Conservation (phyloP, 768 basidiomycete species). For the Mycena sanguinolenta region DNA sequence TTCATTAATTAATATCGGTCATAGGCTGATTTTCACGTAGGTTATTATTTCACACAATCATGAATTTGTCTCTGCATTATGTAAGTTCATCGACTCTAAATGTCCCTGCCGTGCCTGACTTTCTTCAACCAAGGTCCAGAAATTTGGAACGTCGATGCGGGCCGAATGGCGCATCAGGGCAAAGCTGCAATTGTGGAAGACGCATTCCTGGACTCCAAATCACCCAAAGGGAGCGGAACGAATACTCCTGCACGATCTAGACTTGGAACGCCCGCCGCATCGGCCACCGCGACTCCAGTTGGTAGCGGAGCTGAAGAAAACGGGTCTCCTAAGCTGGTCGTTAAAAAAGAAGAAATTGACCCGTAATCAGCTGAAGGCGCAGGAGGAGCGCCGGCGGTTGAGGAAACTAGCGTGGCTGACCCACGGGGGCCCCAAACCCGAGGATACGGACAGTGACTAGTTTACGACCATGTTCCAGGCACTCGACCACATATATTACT, state of each 20-base stretch:
- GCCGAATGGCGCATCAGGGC: constrained; percentile 88
- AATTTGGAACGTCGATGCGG: constrained; percentile 94
- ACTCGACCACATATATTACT: constrained; percentile 17
- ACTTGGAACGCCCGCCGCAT: constrained; percentile 77
- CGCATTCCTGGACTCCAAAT: constrained; percentile 77
- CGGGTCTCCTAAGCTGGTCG: constrained; percentile 52
- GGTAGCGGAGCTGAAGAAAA: constrained; percentile 83
- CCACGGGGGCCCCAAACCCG: constrained; percentile 85
- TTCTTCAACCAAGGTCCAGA: constrained; percentile 73
- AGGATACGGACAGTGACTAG: constrained; percentile 81
- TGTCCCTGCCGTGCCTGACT: constrained; percentile 26
- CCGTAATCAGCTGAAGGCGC: constrained; percentile 90
- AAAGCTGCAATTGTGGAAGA: constrained; percentile 91
- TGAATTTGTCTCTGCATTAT: constrained; percentile 87
- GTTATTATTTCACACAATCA: constrained; percentile 97
- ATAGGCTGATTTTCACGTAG: constrained; percentile 52
- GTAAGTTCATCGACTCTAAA: constrained; percentile 59
- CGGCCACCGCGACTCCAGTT: constrained; percentile 79
- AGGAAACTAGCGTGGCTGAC: constrained; percentile 88
- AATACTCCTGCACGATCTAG: constrained; percentile 82
- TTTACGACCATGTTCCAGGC: constrained; percentile 1
- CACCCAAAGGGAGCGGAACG: constrained; percentile 76
- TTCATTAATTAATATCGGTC: constrained; percentile 26
- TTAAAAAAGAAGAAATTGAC: constrained; percentile 90
- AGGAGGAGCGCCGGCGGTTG: constrained; percentile 85